Evolutionary conservation across 2,329 filamentous ascomycete species (phyloP).

Genomic region (Arthrobotrys megalospora): DNA sequence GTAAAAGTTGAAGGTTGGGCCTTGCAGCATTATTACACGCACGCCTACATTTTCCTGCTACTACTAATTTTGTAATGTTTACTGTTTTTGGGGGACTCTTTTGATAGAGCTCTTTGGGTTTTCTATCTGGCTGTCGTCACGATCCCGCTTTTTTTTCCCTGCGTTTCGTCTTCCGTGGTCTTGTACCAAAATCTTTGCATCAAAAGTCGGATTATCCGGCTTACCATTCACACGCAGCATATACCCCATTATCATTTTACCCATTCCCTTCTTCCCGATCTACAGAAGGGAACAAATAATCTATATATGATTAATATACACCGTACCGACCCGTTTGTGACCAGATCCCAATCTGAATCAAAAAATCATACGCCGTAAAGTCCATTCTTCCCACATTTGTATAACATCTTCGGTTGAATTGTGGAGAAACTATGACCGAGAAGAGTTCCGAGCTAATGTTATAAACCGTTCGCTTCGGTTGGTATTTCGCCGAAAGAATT

Average conservation of each 20-base stretch:
- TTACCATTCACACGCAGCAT: conserved; percentile 1
- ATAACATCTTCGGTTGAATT: conserved; percentile 55
- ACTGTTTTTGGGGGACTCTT: conserved; percentile 24
- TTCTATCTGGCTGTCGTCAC: conserved; percentile 20
- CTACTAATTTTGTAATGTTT: conserved; percentile 57
- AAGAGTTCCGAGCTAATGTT: conserved; percentile 40
- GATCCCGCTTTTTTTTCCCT: conserved; percentile 12
- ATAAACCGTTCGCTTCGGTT: conserved; percentile 44
- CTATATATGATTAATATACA: not conserved
- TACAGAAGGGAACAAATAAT: not conserved
- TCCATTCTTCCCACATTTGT: conserved; percentile 43
- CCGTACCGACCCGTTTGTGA: not conserved
- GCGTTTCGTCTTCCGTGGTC: conserved; percentile 26
- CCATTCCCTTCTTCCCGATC: conserved; percentile 18
- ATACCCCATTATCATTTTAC: conserved; percentile 38
- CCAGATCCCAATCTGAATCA: conserved; percentile 11
- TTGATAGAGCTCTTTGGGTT: conserved; percentile 12
- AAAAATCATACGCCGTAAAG: not conserved
- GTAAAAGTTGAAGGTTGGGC: conserved; percentile 42
- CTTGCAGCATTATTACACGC: conserved; percentile 2
- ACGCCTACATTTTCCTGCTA: conserved; percentile 15
- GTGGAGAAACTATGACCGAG: conserved; percentile 59
- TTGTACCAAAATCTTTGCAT: not conserved
- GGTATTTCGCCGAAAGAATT: conserved; percentile 41
- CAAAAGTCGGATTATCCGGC: conserved; percentile 7